These are phyloP conservation scores for Lactarius evosmus DNA, from an alignment of 768 basidiomycete species.

Conservation along the genomic window DNA sequence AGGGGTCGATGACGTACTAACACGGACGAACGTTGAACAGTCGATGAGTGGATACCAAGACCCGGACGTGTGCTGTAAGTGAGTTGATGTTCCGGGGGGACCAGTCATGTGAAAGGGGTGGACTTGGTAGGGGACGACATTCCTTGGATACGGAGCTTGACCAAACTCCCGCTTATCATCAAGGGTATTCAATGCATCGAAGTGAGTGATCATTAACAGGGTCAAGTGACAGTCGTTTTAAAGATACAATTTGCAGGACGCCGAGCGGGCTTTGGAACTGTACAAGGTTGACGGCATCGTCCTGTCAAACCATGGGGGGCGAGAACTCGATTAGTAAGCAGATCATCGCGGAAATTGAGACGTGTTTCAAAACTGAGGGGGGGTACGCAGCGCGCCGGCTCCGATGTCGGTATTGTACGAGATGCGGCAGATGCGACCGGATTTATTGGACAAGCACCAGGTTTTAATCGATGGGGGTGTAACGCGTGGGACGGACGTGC, in stretches of 20 bases:
- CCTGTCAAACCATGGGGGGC: slow-evolving; percentile 50
- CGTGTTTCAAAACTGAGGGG: slow-evolving; percentile 1
- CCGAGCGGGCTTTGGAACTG: slow-evolving; percentile 41
- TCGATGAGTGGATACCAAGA: slow-evolving; percentile 35
- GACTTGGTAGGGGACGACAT: slow-evolving; percentile 35
- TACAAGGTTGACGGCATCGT: slow-evolving; percentile 46
- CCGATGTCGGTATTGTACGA: slow-evolving; percentile 46
- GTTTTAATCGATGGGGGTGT: slow-evolving; percentile 49
- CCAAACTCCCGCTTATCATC: slow-evolving; percentile 42
- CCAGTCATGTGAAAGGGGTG: not conserved
- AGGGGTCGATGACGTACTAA: not conserved
- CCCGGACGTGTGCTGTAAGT: slow-evolving; percentile 36
- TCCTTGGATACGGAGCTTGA: slow-evolving; percentile 41
- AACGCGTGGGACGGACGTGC: slow-evolving; percentile 45
- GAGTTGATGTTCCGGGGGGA: not conserved
- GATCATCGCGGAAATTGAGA: not conserved
- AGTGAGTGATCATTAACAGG: slow-evolving; percentile 29
- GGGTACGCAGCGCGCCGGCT: slow-evolving; percentile 37
- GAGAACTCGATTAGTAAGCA: slow-evolving; percentile 44
- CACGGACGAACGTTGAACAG: slow-evolving; percentile 18
- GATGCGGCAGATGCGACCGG: slow-evolving; percentile 41
- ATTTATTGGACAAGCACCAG: slow-evolving; percentile 38
- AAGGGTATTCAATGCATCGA: slow-evolving; percentile 49
- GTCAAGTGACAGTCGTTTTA: not conserved
- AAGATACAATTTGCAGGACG: slow-evolving; percentile 36